These are phyloP conservation scores for Cyclostephanos tholiformis DNA, from an alignment of 108 stramenopile genomes.

Conservation along the genomic window DNA sequence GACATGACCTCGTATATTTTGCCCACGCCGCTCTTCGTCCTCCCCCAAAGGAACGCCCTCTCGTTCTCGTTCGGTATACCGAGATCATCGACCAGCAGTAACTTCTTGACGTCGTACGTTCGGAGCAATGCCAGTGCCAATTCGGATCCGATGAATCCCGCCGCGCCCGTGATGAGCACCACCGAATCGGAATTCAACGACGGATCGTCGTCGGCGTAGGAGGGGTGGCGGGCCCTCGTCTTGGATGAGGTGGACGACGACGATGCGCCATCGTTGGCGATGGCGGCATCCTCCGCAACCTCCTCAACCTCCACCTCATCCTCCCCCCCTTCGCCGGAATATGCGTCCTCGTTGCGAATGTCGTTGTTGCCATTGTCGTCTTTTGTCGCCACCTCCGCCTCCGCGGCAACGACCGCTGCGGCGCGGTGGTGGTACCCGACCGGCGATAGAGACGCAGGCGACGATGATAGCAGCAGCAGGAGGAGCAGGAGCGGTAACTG, in stretches of 20 bases:
- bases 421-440: too few species aligned
- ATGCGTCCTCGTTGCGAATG: neutral
- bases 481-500: too few species aligned
- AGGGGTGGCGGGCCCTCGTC: neutral
- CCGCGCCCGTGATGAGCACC: slow-evolving; percentile 82
- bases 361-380: neutral
- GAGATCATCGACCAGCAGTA: slow-evolving; percentile 68
- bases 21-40: neutral
- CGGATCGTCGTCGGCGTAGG: neutral
- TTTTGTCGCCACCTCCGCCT: neutral
- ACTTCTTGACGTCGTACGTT: slow-evolving; percentile 62
- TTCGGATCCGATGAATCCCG: slow-evolving; percentile 82
- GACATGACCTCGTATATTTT: slow-evolving; percentile 27
- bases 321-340: too few species aligned
- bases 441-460: too few species aligned
- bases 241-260: neutral
- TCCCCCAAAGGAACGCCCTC: slow-evolving; percentile 12
- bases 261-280: neutral
- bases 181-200: slow-evolving; percentile 53
- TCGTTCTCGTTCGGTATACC: slow-evolving; percentile 38
- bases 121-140: slow-evolving; percentile 76
- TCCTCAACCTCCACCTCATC: too few species aligned
- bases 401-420: too few species aligned
- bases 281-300: neutral
- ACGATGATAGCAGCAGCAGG: too few species aligned